Percentiles rank a stretch among this genome's conserved stretches.
Evolutionary conservation across 2,329 filamentous ascomycete species (phyloP).

Genomic region (Cordyceps tenuipes): DNA sequence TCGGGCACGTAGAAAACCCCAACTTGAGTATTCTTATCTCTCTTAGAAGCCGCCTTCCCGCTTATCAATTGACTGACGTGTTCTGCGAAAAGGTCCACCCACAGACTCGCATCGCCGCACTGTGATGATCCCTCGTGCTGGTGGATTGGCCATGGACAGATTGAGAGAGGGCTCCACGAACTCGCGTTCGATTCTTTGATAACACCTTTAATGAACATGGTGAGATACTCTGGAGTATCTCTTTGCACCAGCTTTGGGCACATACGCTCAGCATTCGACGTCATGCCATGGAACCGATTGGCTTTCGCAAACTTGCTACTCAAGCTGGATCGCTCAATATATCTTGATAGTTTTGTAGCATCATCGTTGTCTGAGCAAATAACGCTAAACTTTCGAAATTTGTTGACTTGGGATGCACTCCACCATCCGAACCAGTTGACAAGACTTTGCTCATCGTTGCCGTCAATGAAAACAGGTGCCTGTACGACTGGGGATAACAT

Average conservation of each 20-base stretch:
- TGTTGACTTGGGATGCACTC: conserved; percentile 40
- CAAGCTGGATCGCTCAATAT: conserved; percentile 14
- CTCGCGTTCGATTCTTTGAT: not conserved
- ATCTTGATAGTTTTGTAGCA: conserved; percentile 18
- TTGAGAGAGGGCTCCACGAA: not conserved
- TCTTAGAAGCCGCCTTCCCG: not conserved
- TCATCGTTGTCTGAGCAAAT: conserved; percentile 35
- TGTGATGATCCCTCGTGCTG: not conserved
- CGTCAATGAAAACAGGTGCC: conserved; percentile 40
- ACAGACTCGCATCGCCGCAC: not conserved
- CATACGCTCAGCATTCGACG: not conserved
- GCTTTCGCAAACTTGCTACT: not conserved
- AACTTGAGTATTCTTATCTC: conserved; percentile 16
- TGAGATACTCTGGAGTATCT: not conserved
- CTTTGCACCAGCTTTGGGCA: not conserved
- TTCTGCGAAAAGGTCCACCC: conserved; percentile 3
- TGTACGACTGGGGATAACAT: conserved; percentile 31
- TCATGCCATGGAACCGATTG: not conserved
- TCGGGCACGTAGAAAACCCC: conserved; percentile 45
- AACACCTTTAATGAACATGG: not conserved
- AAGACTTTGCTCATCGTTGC: conserved; percentile 53
- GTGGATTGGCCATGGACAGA: conserved; percentile 1
- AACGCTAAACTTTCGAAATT: conserved; percentile 46
- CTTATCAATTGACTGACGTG: not conserved
- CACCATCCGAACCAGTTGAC: conserved; percentile 57